Evolutionary conservation across 768 basidiomycete species (phyloP), one percentile per base, ranked within the genome.

Genomic region (Galerina marginata): DNA sequence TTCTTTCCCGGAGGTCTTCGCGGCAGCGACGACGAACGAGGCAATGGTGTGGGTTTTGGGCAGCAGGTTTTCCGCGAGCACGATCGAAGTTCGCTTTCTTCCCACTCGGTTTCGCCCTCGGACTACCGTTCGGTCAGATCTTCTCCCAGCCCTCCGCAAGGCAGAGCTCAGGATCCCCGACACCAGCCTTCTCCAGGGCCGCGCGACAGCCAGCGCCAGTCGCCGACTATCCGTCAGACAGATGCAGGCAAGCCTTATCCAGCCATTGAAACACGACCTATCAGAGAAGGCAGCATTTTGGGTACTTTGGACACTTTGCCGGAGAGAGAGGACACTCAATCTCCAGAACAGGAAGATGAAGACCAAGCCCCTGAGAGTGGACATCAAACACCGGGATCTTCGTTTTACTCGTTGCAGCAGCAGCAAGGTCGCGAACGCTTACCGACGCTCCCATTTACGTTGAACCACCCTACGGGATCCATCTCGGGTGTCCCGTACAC

Each of bases 1-100:
- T 93, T 93, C 83, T 92, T 92, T 73, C 92, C 92, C 62, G 89
- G 89, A 56, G 83, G 79, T 68, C 71, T 85, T 66, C 86, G 86
- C 64, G 69, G 79, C 65, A 77, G 70, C 67, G 87, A 87, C 58
- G 86, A 88, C 59, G 87, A 88, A 55, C 77, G 75, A 49, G 70
- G 73, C 50, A 74, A 71, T 67, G 77, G 76, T 60, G 72, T 83
- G 45, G 75, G 75, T 56, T 83, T 84, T 67, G 73, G 74, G 50
- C 81, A 80, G 71, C 79, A 80, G 65, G 71, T 77, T 61, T 77
- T 78, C 70, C 81, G 77, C 59, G 79, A 79, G 40, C 76, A 78
- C 61, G 80, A 83, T 71, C 79, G 78, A 60, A 74, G 75, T 54
- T 86, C 88, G 56, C 62, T 79, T 65, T 87, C 89, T 42, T 79